Base-by-base conservation (phyloP, 2,329 filamentous ascomycete species). In the Xylaria sp. region DNA sequence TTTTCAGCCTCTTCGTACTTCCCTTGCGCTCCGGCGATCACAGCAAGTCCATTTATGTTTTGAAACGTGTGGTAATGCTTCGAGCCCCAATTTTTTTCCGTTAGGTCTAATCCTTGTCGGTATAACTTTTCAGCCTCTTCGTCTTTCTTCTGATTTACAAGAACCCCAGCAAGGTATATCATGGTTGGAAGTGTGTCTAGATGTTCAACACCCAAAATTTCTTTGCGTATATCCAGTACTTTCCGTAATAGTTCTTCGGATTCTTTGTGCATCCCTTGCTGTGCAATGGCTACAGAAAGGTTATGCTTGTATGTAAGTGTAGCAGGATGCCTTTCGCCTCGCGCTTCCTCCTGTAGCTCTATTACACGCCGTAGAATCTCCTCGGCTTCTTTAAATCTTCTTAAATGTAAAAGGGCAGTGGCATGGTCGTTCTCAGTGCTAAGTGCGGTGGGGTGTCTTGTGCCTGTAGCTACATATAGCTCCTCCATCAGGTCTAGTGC, bases 381-480 rank as follows among this genome's bases (percentile, higher is more conserved):
- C 17, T 54, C 30, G 1, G 51, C 51, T 14, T 53, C 27, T 54
- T 54, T 8, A 14, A 27, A 30, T 24, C 21, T 53, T 30, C 24
- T 17, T 30, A 27, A 5, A 14, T 9, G 9, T 3, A 42, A 12
- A 54, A 53, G 21, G 14, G 12, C 24, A 3, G n/a, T 17, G 12
- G 48, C 48, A 14, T 54, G 47, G 19, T 45, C 11, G 32, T 61
- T 45, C 21, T 54, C 54, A 21, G 30, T 61, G 4, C 5, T 7
- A 45, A 61, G 19, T 61, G 48, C 53, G 17, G 45, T 11, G 3
- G 59, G 47, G 50, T 61, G 30, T 7, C 12, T 8, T 53, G 8
- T 9, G 47, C 58, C 47, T 61, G 34, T 36, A 36, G 34, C 34
- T 36, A 36, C 24, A 27, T 27, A 27, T n/a, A 32, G 12, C 21